Evolutionary conservation across 805 yeast genomes (phyloP), one percentile per base, ranked within the genome.

Genomic region (Schizosaccharomyces pombe): DNA sequence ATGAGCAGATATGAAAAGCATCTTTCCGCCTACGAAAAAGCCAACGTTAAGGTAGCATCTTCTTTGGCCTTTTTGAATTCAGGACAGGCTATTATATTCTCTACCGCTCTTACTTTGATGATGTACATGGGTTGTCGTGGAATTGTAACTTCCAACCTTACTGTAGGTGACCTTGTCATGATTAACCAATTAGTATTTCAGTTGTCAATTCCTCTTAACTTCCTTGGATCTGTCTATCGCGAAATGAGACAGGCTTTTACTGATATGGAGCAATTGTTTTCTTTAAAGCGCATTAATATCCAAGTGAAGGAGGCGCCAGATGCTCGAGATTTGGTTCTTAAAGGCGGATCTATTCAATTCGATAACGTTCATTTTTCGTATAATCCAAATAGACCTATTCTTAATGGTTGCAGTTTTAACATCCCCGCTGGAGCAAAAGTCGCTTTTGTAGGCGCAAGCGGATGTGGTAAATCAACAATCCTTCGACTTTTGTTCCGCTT

Each of bases 131-230:
- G 62, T 1, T 85, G 95, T 62, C 77, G 79, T 55, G 97, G 97
- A 29, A 91, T 91, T n/a, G 78, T 85, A 12, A 67, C 75, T 2
- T 95, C 95, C 0, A 66, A 76, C 0, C 70, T 91, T 55, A 81
- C 93, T 0, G 96, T 91, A 22, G 98, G 98, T 60, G 98, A 91
- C 64, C 72, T 91, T 62, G 97, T 91, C 22, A 71, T 91, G 57
- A 89, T 91, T 59, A 91, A 91, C 67, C 98, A 91, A 68, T 74
- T 91, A 56, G 97, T 91, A 14, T 91, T 91, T 72, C 98, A 91
- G 70, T 73, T 91, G 47, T 82, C 94, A 39, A 95, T 91, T 12
- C 98, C 98, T 1, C 72, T 91, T 57, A 91, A 89, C 66, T 91
- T 91, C 67, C 67, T 91, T 56, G 98, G 98, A 1, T 83, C 95